These are phyloP conservation scores for Iberis amara DNA, from an alignment of 441 rosid species.

Conservation along the genomic window DNA sequence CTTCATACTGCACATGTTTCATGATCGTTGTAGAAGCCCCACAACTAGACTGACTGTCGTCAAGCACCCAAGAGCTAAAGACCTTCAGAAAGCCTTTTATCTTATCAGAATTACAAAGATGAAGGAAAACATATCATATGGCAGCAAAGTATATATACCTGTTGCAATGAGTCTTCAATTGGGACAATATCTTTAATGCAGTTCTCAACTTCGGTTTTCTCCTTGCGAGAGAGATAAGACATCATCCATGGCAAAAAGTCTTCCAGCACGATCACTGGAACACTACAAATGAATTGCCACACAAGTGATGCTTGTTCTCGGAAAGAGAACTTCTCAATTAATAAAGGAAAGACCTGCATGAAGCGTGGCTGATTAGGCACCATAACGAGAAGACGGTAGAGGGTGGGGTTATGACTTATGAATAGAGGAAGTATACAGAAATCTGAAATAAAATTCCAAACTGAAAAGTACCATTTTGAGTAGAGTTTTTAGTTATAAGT, in stretches of 20 bases:
- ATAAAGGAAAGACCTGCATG: conserved; percentile 80
- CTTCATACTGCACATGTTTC: conserved; percentile 12
- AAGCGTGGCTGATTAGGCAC: conserved; percentile 2
- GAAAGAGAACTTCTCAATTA: conserved; percentile 78
- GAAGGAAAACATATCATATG: conserved; percentile 13
- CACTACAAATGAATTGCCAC: conserved; percentile 97
- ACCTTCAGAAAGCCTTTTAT: conserved; percentile 43
- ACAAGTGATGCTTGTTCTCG: conserved; percentile 88
- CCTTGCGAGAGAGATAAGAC: conserved; percentile 71
- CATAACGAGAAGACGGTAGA: neutral
- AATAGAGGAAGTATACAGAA: neutral
- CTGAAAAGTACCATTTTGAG: no score
- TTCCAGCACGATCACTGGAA: conserved; percentile 85
- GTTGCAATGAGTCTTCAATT: conserved; percentile 67
- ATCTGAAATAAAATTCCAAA: neutral
- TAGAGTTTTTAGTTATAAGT: no score
- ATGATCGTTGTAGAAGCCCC: conserved; percentile 25
- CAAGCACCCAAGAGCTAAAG: conserved; percentile 48
- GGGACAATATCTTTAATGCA: conserved; percentile 79
- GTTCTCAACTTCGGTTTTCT: conserved; percentile 60
- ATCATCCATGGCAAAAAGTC: conserved; percentile 98
- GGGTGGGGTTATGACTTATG: neutral
- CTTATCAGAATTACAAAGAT: conserved; percentile 26
- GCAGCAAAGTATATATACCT: conserved; percentile 40
- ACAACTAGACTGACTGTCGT: conserved; percentile 27